Base-by-base conservation (phyloP, 108 stramenopile genomes). In the Cyclotella sp. region DNA sequence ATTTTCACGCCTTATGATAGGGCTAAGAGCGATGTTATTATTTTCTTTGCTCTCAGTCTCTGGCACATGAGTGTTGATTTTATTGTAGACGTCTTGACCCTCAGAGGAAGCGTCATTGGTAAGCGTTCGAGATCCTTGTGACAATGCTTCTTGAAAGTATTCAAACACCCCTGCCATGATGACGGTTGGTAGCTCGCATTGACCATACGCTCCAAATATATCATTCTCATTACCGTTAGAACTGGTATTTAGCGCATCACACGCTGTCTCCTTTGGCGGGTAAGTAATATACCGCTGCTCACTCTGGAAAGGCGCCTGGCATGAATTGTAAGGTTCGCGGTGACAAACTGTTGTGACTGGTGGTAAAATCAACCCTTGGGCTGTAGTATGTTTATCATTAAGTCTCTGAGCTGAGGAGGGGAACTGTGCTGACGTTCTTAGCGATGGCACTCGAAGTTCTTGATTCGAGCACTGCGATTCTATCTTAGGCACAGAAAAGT, bases 121-220 rank as follows among this genome's bases (percentile, higher is more conserved):
- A 9, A 64, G 41, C 44, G 24, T 64, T 12, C 44, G 43, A 19
- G 39, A 41, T 6, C 18, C 40, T 2, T 41, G 63, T 22, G 63
- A 45, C 19, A 64, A 26, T 3, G 63, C 63, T 64, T 64, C 60
- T 21, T 64, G 63, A 45, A 64, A 64, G 13, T 64, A 64, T 26
- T 64, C 44, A 7, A 64, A 45, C n/a, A 64, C 63, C 43, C 63
- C 63, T 45, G 30, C 3, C 34, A 61, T 61, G 19, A 30, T 61
- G 0, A 39, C 60, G 29, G 60, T n/a, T 5, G 60, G 60, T 5
- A 61, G 1, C 34, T 61, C 60, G 34, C 60, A 61, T 39, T 39
- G 30, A 26, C 55, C 21, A 21, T 8, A 57, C 6, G 34, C 6
- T 1, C 12, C 24, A 7, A 57, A 3, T 21, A 2, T 8, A 6